Evolutionary conservation across 2,329 filamentous ascomycete genomes (phyloP).

Genomic region (Triangularia verruculosa): DNA sequence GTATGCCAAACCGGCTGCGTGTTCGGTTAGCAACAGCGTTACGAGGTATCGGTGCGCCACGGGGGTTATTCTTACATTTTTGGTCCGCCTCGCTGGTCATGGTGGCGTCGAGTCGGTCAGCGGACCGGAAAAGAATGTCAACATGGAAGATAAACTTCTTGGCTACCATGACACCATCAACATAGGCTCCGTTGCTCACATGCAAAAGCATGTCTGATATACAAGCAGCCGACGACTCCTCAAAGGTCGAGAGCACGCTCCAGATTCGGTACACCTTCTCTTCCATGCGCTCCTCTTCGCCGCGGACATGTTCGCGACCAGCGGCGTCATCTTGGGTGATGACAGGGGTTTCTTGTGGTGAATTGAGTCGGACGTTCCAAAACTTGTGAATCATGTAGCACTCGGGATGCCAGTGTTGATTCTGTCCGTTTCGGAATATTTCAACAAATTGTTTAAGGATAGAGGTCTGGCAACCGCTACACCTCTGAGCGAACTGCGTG

Average conservation of each 20-base stretch:
- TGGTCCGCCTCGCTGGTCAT: slow-evolving; percentile 46
- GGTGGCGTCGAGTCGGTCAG: slow-evolving; percentile 76
- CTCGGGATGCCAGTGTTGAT: slow-evolving; percentile 98
- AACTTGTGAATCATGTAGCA: slow-evolving; percentile 99
- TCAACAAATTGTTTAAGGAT: slow-evolving; percentile 99
- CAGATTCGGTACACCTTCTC: slow-evolving; percentile 98
- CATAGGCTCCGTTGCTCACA: slow-evolving; percentile 94
- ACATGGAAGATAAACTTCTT: slow-evolving; percentile 97
- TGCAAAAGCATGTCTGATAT: slow-evolving; percentile 99
- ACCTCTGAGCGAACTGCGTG: slow-evolving; percentile 92
- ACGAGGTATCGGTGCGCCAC: neutral
- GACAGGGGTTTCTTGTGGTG: slow-evolving; percentile 52
- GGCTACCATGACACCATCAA: slow-evolving; percentile 90
- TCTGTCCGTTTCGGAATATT: slow-evolving; percentile 95
- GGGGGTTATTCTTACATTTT: slow-evolving; percentile 2
- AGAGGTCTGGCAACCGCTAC: slow-evolving; percentile 93
- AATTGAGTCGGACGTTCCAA: slow-evolving; percentile 89
- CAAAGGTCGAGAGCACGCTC: slow-evolving; percentile 95
- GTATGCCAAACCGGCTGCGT: slow-evolving; percentile 71
- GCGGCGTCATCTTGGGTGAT: slow-evolving; percentile 51
- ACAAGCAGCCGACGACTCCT: slow-evolving; percentile 95
- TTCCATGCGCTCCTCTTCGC: slow-evolving; percentile 91
- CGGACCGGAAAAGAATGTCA: slow-evolving; percentile 84
- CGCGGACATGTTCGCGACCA: slow-evolving; percentile 71
- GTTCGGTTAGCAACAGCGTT: neutral